phyloP scores from a whole-genome alignment of 257 asterid genomes.

The Leonotis leonurus region DNA sequence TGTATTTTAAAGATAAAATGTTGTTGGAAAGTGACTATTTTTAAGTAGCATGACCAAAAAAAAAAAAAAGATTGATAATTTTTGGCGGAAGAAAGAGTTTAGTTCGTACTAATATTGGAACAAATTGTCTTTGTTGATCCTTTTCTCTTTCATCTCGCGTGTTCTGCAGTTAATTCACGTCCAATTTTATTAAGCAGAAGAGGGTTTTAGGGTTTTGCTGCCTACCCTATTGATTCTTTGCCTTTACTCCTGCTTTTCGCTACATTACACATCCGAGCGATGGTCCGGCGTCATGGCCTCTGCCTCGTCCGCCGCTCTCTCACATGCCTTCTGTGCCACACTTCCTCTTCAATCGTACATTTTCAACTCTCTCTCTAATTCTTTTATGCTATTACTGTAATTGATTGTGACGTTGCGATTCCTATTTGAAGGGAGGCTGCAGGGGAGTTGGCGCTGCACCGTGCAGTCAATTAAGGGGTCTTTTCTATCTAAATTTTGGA shows the following conservation, averaged over 20 bases:
- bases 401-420: constrained; percentile 37
- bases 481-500: constrained; percentile 25
- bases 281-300: constrained; percentile 51
- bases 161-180: too few species aligned
- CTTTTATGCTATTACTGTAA: neutral
- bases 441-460: constrained; percentile 39
- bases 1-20: too few species aligned
- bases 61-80: too few species aligned
- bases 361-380: neutral
- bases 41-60: too few species aligned
- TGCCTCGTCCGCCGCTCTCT: constrained; percentile 52
- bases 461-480: constrained; percentile 30
- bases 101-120: too few species aligned
- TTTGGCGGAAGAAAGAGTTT: too few species aligned
- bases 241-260: neutral
- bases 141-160: too few species aligned
- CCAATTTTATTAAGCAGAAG: too few species aligned
- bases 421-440: constrained; percentile 23
- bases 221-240: constrained; percentile 1
- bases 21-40: too few species aligned
- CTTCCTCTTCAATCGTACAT: constrained; percentile 14
- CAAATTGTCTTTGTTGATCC: too few species aligned
- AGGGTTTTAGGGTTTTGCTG: constrained; percentile 46
- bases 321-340: constrained; percentile 26
- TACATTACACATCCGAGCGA: constrained; percentile 19